Base-by-base conservation (phyloP, 176 grass and related monocot genomes). In the Rhynchospora pubera region DNA sequence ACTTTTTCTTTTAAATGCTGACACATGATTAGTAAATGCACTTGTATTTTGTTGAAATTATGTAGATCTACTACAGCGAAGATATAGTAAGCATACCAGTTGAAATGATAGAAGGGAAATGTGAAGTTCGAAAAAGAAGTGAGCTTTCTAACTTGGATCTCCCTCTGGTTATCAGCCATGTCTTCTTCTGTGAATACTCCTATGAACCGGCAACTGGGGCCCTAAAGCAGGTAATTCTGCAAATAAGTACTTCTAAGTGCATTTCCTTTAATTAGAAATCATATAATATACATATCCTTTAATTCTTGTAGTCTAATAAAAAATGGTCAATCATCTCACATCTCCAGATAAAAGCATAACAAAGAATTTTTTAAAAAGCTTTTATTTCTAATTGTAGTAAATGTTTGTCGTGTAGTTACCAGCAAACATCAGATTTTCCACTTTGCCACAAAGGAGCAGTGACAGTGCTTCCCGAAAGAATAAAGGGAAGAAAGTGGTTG, bases 41-140 rank as follows among this genome's bases (percentile, higher is more conserved):
- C 28, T 66, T 83, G 6, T 74, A 11, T 74, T 59, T 42, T 89
- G 65, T 10, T 83, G 16, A 46, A 79, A 81, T 84, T 61, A 76
- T 83, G 73, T 64, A 95, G 90, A 85, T 95, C 0, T 92, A 92
- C 77, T 95, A 90, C 45, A 90, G 88, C 85, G 88, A 95, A 85
- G 43, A 90, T 44, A 83, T 82, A 78, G 23, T 87, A 9, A 87
- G 12, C 43, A 85, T 92, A 62, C 90, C 84, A 9, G 86, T 88
- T 46, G 16, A 52, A 15, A 90, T 81, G 81, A 87, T 90, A 55
- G 88, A 89, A 44, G 93, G 93, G 16, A 95, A 95, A 79, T 95
- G 93, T 78, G 82, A 92, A 84, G 83, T 92, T 55, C 65, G 64
- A 61, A 85, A 72, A 68, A 95, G 83, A 70, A 68, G 57, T 6